A percentile compares a stretch with the other conserved stretches of the same genome.
These are phyloP conservation scores for Verticillium klebahnii DNA, from an alignment of 2,329 filamentous ascomycete genomes.

Conservation along the genomic window DNA sequence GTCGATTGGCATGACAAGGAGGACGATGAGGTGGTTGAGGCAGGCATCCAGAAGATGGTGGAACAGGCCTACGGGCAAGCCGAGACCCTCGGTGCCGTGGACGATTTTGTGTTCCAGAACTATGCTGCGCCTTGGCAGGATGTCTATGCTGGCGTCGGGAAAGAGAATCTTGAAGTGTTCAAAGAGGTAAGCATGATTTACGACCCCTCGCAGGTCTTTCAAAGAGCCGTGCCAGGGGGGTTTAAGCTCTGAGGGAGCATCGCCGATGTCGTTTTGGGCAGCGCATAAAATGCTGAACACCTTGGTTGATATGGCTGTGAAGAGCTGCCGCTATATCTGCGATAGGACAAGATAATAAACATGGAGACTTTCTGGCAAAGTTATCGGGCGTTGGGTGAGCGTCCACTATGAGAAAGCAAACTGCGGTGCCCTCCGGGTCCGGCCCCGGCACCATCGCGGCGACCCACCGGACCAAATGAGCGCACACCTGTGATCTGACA, in stretches of 20 bases:
- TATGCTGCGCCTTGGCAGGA: slow-evolving; percentile 32
- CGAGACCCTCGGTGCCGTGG: slow-evolving; percentile 6
- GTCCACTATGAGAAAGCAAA: too few relatives aligned
- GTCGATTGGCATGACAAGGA: slow-evolving; percentile 15
- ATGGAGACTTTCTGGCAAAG: too few relatives aligned
- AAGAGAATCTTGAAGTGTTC: slow-evolving; percentile 22
- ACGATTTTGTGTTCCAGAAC: slow-evolving; percentile 26
- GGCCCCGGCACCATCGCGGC: neutral
- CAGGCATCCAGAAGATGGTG: slow-evolving; percentile 12
- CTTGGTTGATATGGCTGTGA: too few relatives aligned
- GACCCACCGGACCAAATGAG: neutral
- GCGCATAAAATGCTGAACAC: too few relatives aligned
- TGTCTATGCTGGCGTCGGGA: slow-evolving; percentile 31
- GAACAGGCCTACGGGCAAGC: slow-evolving; percentile 11
- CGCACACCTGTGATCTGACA: neutral
- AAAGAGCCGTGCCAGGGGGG: slow-evolving; percentile 3
- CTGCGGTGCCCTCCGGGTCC: neutral
- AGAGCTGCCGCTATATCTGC: too few relatives aligned
- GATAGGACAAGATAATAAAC: too few relatives aligned
- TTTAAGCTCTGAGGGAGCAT: slow-evolving; percentile 1
- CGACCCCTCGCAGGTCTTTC: slow-evolving; percentile 4
- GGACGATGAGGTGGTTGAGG: slow-evolving; percentile 15
- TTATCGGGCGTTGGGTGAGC: too few relatives aligned
- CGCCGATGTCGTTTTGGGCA: too few relatives aligned
- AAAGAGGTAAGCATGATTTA: slow-evolving; percentile 9